Evolutionary conservation across 805 yeast species (phyloP).

Genomic region (Kazachstania africana): DNA sequence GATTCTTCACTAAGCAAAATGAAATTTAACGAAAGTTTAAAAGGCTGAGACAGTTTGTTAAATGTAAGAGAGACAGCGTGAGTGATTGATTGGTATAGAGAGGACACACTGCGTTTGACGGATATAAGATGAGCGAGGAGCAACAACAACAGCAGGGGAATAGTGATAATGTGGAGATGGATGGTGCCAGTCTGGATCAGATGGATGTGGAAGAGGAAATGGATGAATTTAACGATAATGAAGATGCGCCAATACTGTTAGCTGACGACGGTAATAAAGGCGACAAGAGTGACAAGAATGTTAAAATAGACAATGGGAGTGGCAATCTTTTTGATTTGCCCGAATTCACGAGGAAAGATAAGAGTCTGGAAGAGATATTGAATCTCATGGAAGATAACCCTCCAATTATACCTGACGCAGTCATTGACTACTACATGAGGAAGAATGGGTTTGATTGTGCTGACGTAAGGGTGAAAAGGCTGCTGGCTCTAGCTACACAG

Average conservation of each 20-base stretch:
- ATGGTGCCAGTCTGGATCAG: conserved; percentile 2
- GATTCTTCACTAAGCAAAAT: too few species aligned
- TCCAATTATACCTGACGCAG: conserved; percentile 94
- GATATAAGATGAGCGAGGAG: too few species aligned
- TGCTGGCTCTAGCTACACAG: conserved; percentile 90
- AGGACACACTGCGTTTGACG: too few species aligned
- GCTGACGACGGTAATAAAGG: conserved; percentile 11
- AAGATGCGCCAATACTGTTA: conserved; percentile 19
- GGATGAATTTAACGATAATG: conserved; percentile 27
- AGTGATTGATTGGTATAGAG: too few species aligned
- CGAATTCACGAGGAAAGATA: conserved; percentile 65
- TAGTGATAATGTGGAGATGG: neutral
- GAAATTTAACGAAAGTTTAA: too few species aligned
- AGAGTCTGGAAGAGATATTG: conserved; percentile 71
- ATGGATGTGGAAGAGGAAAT: conserved; percentile 20
- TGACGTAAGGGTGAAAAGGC: conserved; percentile 67
- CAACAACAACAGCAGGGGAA: neutral
- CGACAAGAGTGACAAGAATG: conserved; percentile 8
- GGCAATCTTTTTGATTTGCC: conserved; percentile 41
- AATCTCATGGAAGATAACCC: conserved; percentile 88
- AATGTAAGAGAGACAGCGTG: too few species aligned
- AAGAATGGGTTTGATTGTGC: conserved; percentile 76
- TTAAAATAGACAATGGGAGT: conserved; percentile 14
- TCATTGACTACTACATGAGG: conserved; percentile 81
- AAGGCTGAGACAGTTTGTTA: too few species aligned